Evolutionary conservation across 148 eudicot species (phyloP), one percentile per base, ranked within the genome.

Genomic region (Fagopyrum esculentum): DNA sequence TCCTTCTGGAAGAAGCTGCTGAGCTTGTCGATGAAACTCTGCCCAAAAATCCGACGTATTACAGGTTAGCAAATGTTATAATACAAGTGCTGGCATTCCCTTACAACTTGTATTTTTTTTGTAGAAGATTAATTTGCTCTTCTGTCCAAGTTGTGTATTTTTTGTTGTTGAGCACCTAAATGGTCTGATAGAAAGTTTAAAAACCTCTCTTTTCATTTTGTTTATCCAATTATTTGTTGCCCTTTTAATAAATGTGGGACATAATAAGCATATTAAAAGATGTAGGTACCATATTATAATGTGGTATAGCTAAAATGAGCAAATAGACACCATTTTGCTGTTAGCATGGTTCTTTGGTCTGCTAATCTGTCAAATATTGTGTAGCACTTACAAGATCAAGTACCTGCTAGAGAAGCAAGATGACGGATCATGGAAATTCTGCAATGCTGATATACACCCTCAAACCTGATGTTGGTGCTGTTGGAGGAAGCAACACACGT

Each of bases 1-100:
- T 87, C 69, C 82, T 88, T 52, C 71, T 95, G 75, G 96, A 95
- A 84, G 99, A 95, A 81, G 99, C 99, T 76, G 99, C 99, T 75
- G 99, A 95, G 84, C 94, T 95, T 66, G 97, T 95, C 69, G 96
- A 86, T 78, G 93, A 84, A 71, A 84, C 91, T 81, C 89, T 83
- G 82, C 87, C 73, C 73, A 92, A 92, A 82, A 90, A 95, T 76
- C 96, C 99, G 45, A 92, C 88, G 80, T 95, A 95, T 80, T 90
- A 90, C 87, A 92, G 99, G 99, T 94, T 74, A 73, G 72, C 12
- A 51, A 51, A 26, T 9, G 57, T 12, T 71, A 35, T 35, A 5
- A 57, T 47, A 9, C 6, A 17, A 43, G 61, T 45, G 68, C 15
- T 66, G 46, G 9, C 40, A 12, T 35, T 35, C 6, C 35, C 43